Evolutionary conservation across 441 rosid species (phyloP).

Genomic region (Hura crepitans): DNA sequence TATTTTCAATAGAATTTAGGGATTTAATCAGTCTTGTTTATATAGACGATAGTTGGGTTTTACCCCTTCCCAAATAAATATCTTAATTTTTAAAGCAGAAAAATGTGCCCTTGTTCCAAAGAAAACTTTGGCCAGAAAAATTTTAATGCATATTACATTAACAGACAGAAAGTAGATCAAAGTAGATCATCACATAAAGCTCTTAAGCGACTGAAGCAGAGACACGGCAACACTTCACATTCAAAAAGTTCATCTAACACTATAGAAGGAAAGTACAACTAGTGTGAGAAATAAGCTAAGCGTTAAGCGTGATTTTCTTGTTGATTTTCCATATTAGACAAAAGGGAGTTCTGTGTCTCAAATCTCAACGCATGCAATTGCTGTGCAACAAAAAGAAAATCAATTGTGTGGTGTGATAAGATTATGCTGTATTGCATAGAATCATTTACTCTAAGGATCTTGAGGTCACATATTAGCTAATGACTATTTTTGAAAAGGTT

Average conservation of each 20-base stretch:
- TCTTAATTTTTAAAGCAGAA: slow-evolving; percentile 4
- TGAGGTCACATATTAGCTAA: background rate
- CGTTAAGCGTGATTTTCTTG: background rate
- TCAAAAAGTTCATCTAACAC: background rate
- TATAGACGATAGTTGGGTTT: too few species aligned
- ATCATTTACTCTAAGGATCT: background rate
- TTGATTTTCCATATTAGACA: too few species aligned
- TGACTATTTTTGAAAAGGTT: background rate
- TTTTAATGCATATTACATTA: background rate
- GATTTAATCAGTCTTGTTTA: too few species aligned
- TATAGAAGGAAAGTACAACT: background rate
- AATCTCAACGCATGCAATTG: too few species aligned
- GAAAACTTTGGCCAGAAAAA: slow-evolving; percentile 4
- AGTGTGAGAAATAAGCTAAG: background rate
- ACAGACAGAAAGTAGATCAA: too few species aligned
- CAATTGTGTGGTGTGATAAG: background rate
- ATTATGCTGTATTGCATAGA: background rate
- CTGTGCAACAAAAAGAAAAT: background rate
- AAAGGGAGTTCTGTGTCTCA: too few species aligned
- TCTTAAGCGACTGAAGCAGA: too few species aligned
- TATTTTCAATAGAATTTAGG: too few species aligned
- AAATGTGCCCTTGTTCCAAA: background rate
- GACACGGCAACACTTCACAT: background rate
- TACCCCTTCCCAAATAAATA: too few species aligned
- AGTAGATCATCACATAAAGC: background rate